A percentile compares a stretch with the other conserved stretches of the same genome.
Conservation (phyloP, 495 filamentous ascomycete species). For the Neurospora terricola region DNA sequence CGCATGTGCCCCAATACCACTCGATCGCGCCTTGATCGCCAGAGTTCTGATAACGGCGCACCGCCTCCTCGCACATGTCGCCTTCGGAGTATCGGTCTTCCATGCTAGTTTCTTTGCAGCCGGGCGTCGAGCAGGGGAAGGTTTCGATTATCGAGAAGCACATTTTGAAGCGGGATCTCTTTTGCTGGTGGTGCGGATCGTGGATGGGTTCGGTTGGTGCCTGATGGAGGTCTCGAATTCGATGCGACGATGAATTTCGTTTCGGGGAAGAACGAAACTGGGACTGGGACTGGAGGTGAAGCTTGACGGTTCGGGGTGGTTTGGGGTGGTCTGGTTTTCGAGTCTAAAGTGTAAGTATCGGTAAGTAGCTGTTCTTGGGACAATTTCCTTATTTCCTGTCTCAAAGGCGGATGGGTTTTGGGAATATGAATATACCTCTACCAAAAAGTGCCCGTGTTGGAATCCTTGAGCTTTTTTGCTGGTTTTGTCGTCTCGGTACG, state of each 20-base stretch:
- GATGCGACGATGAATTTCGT: neutral
- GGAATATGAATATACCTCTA: neutral
- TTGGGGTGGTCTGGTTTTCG: neutral
- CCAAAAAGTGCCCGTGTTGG: neutral
- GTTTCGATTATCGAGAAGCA: neutral
- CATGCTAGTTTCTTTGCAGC: neutral
- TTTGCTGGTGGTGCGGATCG: no score
- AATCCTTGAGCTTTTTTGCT: neutral
- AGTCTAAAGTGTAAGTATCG: neutral
- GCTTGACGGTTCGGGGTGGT: neutral
- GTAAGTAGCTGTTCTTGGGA: neutral
- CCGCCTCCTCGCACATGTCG: neutral
- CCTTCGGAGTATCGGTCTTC: neutral
- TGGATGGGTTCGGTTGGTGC: neutral
- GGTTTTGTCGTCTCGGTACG: neutral
- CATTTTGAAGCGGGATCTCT: neutral
- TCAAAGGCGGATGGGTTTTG: neutral
- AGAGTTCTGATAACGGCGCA: neutral
- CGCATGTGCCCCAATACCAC: no score
- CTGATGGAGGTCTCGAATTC: neutral
- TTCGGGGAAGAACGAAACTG: neutral
- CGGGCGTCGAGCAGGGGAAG: neutral
- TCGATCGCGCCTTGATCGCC: no score
- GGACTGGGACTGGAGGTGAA: neutral
- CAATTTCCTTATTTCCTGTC: neutral